phyloP scores from a whole-genome alignment of 1,284 basidiomycete species.

The Rhodotorula mucilaginosa region DNA sequence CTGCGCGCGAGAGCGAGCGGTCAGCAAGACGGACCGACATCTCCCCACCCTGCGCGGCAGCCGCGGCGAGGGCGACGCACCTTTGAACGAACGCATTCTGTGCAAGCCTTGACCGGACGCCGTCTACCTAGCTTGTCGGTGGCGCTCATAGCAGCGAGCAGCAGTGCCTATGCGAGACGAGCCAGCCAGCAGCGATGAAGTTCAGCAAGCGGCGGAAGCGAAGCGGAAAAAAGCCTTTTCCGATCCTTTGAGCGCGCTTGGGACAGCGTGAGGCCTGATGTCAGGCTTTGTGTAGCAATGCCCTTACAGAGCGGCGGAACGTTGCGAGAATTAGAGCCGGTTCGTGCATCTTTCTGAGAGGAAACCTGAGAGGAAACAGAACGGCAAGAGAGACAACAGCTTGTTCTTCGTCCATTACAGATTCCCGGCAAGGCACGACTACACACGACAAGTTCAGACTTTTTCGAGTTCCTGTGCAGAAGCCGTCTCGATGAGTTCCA shows the following conservation, averaged over 20 bases:
- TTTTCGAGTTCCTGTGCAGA: background rate
- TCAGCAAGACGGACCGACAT: background rate
- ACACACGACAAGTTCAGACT: background rate
- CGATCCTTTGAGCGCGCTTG: too few relatives aligned
- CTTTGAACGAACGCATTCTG: background rate
- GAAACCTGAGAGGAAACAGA: too few relatives aligned
- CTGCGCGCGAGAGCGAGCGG: background rate
- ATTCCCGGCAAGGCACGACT: background rate
- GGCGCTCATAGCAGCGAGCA: background rate
- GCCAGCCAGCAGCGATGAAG: background rate
- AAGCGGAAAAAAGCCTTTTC: too few relatives aligned
- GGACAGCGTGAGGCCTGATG: too few relatives aligned
- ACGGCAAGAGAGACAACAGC: background rate
- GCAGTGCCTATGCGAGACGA: background rate
- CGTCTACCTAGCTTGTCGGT: background rate
- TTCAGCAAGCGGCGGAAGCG: background rate
- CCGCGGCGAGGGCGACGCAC: background rate
- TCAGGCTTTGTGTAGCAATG: too few relatives aligned
- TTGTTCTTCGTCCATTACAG: background rate
- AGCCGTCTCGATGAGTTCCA: background rate
- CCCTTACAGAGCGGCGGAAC: too few relatives aligned
- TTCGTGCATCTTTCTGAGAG: too few relatives aligned
- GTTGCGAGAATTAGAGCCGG: too few relatives aligned
- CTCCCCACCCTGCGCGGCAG: background rate
- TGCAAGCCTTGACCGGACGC: background rate